Evolutionary conservation across 345 rosid genomes (phyloP).

Genomic region (Hypericum androsaemum): DNA sequence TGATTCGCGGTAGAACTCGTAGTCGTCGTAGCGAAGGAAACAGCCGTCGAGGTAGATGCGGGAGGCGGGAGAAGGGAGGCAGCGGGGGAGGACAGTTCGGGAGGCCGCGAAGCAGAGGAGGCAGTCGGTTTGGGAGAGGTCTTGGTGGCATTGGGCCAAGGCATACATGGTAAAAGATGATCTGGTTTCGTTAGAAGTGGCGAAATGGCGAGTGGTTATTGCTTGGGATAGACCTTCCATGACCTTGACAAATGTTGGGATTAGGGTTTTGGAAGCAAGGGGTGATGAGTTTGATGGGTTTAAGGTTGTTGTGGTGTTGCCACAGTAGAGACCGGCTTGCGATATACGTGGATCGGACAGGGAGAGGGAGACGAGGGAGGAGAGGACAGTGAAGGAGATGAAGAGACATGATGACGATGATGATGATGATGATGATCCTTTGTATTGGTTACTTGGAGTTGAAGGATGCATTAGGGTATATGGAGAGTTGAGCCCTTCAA

Average conservation of each 20-base stretch:
- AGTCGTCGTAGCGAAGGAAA: conserved; percentile 48
- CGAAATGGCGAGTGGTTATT: conserved; percentile 26
- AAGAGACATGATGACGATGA: not conserved
- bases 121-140: conserved; percentile 55
- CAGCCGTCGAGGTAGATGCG: conserved; percentile 56
- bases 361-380: conserved; percentile 2
- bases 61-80: conserved; percentile 40
- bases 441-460: too few relatives aligned
- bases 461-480: too few relatives aligned
- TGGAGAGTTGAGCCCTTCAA: too few relatives aligned
- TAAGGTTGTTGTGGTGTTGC: not conserved
- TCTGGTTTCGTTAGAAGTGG: conserved; percentile 16
- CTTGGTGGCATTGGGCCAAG: conserved; percentile 47
- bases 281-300: not conserved
- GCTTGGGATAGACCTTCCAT: conserved; percentile 30
- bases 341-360: conserved; percentile 35
- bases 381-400: not conserved
- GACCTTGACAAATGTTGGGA: conserved; percentile 36
- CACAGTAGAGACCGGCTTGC: conserved; percentile 33
- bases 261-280: not conserved
- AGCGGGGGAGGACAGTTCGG: conserved; percentile 46
- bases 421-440: too few relatives aligned
- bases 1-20: conserved; percentile 38
- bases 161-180: conserved; percentile 21
- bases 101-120: conserved; percentile 48